Conservation (phyloP, 345 rosid genomes). For the Capsella bursapastoris region DNA sequence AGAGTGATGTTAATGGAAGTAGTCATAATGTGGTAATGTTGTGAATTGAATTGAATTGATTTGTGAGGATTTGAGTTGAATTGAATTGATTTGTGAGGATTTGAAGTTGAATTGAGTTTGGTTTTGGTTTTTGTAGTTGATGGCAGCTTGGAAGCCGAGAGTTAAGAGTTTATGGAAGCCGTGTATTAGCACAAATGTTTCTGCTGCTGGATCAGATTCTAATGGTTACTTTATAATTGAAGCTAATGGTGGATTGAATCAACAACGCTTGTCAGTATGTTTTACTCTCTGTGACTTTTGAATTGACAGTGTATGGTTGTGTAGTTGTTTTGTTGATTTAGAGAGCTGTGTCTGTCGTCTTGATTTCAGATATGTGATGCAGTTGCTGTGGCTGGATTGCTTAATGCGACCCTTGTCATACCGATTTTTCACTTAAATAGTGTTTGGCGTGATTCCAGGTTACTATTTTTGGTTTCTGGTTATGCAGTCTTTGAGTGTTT, state of each 20-base stretch:
- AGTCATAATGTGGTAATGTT: constrained; percentile 61
- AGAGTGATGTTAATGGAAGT: constrained; percentile 62
- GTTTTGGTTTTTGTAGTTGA: constrained; percentile 59
- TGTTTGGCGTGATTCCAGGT: constrained; percentile 99
- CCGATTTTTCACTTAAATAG: constrained; percentile 95
- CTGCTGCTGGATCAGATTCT: constrained; percentile 62
- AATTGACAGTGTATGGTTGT: background rate
- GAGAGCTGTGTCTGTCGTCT: background rate
- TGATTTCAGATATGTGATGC: constrained; percentile 85
- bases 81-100: background rate
- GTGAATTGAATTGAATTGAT: background rate
- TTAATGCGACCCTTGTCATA: constrained; percentile 94
- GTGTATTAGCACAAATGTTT: constrained; percentile 51
- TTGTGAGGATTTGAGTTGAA: background rate
- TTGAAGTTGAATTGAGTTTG: background rate
- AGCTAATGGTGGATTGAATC: constrained; percentile 97
- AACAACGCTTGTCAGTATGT: constrained; percentile 96
- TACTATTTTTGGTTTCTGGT: constrained; percentile 39
- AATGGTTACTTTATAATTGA: constrained; percentile 94
- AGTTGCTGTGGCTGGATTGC: constrained; percentile 95
- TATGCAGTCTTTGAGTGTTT: constrained; percentile 11
- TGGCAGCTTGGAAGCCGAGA: constrained; percentile 65
- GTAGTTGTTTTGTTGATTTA: constrained; percentile 26
- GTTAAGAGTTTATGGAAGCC: constrained; percentile 67
- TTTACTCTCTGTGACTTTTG: constrained; percentile 21